Evolutionary conservation across 1,284 basidiomycete species (phyloP).

Genomic region (Stygiomarasmius scandens): DNA sequence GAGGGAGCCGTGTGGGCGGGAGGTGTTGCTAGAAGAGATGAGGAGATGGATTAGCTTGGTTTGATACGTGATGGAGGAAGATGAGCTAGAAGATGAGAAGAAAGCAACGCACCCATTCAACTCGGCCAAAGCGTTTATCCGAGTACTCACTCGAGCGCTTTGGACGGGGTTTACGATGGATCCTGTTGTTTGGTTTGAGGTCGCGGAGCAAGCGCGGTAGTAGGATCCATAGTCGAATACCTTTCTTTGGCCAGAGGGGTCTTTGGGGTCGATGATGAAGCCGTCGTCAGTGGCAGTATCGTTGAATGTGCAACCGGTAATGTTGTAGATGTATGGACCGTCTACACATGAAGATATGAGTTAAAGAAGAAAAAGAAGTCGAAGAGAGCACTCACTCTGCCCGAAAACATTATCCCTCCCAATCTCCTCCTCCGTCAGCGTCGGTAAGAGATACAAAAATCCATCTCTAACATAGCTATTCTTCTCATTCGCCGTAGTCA

Average conservation of each 20-base stretch:
- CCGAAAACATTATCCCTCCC: constrained; percentile 12
- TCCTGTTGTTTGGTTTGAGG: constrained; percentile 55
- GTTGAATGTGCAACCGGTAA: constrained; percentile 77
- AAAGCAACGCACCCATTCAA: constrained; percentile 1
- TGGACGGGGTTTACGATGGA: constrained; percentile 81
- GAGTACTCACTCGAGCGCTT: constrained; percentile 78
- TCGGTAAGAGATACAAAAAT: constrained; percentile 82
- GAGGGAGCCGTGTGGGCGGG: background rate
- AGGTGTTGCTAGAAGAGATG: background rate
- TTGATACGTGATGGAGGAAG: no score
- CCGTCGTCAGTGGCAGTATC: constrained; percentile 47
- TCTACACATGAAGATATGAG: constrained; percentile 23
- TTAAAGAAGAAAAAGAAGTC: background rate
- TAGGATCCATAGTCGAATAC: constrained; percentile 46
- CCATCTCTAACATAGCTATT: constrained; percentile 82
- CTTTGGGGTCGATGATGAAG: constrained; percentile 41
- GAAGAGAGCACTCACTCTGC: background rate
- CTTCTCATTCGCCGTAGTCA: constrained; percentile 76
- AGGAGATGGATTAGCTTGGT: background rate
- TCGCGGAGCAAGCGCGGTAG: constrained; percentile 51
- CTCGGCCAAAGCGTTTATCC: constrained; percentile 24
- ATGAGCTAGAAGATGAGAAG: no score
- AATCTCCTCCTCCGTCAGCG: constrained; percentile 77
- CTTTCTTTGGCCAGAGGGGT: constrained; percentile 20
- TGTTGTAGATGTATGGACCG: constrained; percentile 78